Base-by-base conservation (phyloP, 163 green algal genomes). In the Trebouxia gelatinosa region DNA sequence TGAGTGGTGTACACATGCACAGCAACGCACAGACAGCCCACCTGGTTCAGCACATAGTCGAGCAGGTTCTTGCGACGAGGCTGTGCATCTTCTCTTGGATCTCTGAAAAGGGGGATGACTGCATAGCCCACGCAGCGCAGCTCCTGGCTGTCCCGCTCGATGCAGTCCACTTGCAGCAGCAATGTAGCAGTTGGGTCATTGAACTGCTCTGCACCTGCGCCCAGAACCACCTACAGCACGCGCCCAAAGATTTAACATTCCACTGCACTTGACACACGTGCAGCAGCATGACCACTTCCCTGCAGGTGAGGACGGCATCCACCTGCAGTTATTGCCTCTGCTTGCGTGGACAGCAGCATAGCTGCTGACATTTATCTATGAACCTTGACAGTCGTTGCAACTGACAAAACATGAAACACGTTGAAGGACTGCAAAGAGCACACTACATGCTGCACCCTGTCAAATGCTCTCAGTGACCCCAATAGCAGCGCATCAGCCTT, bases 41-140 rank as follows among this genome's bases (percentile, higher is more conserved):
- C 88, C 82, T 88, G 85, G 48, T 90, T 91, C 11, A 92, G 84
- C 9, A 89, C 80, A 68, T 92, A 92, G 77, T 91, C 85, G 16
- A 79, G 64, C 23, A 89, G 75, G 71, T 85, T 80, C 35, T 78
- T 80, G 71, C 64, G 80, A 7, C 85, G 46, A 2, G 88, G 88
- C 81, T 92, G 88, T 32, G 75, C 40, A 28, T 86, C 70, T 3
- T 86, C 84, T 29, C 62, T 74, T 59, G 86, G 75, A 76, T 92
- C 88, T 11, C 88, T 17, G 75, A 91, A 92, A 21, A 87, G 57
- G 19, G 70, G 51, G 31, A 92, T 80, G 59, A 80, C 51, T 0
- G 80, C 86, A 72, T 88, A 90, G 1, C 88, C 88, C 74, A 91
- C 86, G 38, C 90, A 86, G 0, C 79, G 66, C 43, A 84, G 66